Base-by-base conservation (phyloP, 1,284 basidiomycete genomes). In the Cryptococcus wingfieldii region DNA sequence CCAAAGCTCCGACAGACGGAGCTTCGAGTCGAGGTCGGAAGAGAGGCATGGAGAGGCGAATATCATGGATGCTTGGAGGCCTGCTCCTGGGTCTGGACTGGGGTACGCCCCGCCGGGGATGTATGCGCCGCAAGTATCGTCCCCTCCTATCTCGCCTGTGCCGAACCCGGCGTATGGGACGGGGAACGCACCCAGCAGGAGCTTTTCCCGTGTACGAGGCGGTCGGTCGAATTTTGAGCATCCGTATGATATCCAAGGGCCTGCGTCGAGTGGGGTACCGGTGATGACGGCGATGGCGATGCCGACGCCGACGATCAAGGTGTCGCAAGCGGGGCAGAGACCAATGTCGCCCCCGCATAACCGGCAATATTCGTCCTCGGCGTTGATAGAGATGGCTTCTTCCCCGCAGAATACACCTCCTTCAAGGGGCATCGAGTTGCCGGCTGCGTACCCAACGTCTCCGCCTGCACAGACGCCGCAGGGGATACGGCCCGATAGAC, bases 201-300 rank as follows among this genome's bases (percentile, higher is more conserved):
- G 70, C 5, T 76, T 77, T 56, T 72, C 74, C 0, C 69, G 75
- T 10, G 58, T 76, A 10, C 51, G 74, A 45, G 76, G 76, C 5
- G 72, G 76, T 28, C 50, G 67, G 54, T 70, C 76, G 9, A 66
- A 70, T 53, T 58, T 55, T 25, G 47, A 62, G 37, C 64, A 67
- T 51, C 68, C 68, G 12, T 70, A 70, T 43, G 59, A 66, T n/a
- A 27, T 50, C 18, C 47, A 45, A 31, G 50, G 39, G 4, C 25
- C 25, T 6, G 25, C 48, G 28, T 45, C 51, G 13, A 44, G 43
- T 37, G 51, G 13, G 3, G 9, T 12, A 10, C 25, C 7, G 14
- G n/a, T 44, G 18, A 10, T 10, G 34, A 23, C 25, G 19, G 9
- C 16, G 16, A 49, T 56, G 25, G 8, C 51, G 18, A 47, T 55